Conservation (phyloP, 2,329 filamentous ascomycete genomes). For the Aspergillus fumigatiaffinis region DNA sequence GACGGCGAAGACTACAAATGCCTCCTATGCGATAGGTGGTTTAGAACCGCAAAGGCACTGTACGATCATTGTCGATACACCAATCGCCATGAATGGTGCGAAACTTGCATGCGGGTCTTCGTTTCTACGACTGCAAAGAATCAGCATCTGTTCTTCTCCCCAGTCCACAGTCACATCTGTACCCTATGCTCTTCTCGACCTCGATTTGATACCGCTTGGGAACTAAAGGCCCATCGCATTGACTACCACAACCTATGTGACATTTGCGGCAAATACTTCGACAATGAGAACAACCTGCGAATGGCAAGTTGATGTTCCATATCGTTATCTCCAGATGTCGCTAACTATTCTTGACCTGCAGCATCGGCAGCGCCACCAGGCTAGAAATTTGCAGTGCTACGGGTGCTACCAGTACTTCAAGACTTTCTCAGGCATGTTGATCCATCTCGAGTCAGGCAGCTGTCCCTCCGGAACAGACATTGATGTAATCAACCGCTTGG, state of each 20-base stretch:
- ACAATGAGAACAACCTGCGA: slow-evolving; percentile 8
- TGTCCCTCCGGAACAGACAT: not conserved
- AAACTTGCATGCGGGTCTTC: slow-evolving; percentile 7
- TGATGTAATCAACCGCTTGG: not conserved
- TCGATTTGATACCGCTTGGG: slow-evolving; percentile 1
- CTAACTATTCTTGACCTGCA: slow-evolving; percentile 1
- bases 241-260: slow-evolving; percentile 3
- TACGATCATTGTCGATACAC: slow-evolving; percentile 11
- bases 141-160: slow-evolving; percentile 3
- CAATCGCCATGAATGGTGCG: slow-evolving; percentile 8
- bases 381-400: slow-evolving; percentile 7
- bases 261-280: slow-evolving; percentile 6
- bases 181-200: slow-evolving; percentile 4
- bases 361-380: slow-evolving; percentile 9
- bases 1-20: slow-evolving; percentile 9
- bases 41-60: slow-evolving; percentile 5
- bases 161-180: slow-evolving; percentile 5
- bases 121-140: slow-evolving; percentile 6
- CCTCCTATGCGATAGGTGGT: slow-evolving; percentile 8
- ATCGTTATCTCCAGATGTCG: slow-evolving; percentile 1
- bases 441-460: slow-evolving; percentile 8
- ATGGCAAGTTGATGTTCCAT: slow-evolving; percentile 7
- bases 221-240: slow-evolving; percentile 6
- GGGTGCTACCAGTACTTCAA: slow-evolving; percentile 7
- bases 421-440: slow-evolving; percentile 4